Conservation (phyloP, 2,329 filamentous ascomycete species). For the Rachicladosporium sp. region DNA sequence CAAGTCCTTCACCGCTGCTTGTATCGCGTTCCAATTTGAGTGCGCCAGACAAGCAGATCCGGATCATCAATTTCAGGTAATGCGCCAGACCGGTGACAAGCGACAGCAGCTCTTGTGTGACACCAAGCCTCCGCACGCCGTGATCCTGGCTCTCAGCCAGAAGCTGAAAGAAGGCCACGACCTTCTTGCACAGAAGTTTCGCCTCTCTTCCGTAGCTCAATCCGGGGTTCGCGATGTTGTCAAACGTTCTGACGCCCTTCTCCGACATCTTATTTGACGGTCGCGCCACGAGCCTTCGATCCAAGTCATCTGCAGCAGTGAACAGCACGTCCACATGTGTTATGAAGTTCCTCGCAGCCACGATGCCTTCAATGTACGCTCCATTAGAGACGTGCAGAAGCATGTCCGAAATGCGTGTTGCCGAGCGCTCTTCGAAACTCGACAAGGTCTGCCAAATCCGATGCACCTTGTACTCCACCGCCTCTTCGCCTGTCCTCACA, state of each 20-base stretch:
- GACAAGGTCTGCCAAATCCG: conserved; percentile 97
- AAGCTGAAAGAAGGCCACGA: conserved; percentile 92
- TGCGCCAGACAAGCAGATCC: conserved; percentile 89
- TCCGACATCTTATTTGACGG: conserved; percentile 24
- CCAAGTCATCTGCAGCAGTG: conserved; percentile 72
- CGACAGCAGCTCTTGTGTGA: conserved; percentile 96
- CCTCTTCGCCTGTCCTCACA: conserved; percentile 77
- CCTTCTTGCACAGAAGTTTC: conserved; percentile 99
- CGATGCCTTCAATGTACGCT: conserved; percentile 84
- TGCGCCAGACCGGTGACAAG: conserved; percentile 92
- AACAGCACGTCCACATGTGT: conserved; percentile 92
- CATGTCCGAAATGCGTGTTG: conserved; percentile 98
- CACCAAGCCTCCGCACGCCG: conserved; percentile 78
- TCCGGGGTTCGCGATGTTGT: conserved; percentile 39
- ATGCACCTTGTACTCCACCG: conserved; percentile 95
- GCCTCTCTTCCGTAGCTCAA: conserved; percentile 88
- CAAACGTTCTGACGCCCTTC: conserved; percentile 20
- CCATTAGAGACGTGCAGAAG: conserved; percentile 96
- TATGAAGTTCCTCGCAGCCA: conserved; percentile 93
- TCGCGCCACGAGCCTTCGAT: conserved; percentile 46
- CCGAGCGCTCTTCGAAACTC: conserved; percentile 92
- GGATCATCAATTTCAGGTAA: conserved; percentile 92
- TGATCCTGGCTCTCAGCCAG: conserved; percentile 90
- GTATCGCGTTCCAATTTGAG: conserved; percentile 82
- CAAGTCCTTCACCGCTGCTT: conserved; percentile 59